These are phyloP conservation scores for Furcasterigmium furcatum DNA, from an alignment of 2,329 filamentous ascomycete genomes.

Conservation along the genomic window DNA sequence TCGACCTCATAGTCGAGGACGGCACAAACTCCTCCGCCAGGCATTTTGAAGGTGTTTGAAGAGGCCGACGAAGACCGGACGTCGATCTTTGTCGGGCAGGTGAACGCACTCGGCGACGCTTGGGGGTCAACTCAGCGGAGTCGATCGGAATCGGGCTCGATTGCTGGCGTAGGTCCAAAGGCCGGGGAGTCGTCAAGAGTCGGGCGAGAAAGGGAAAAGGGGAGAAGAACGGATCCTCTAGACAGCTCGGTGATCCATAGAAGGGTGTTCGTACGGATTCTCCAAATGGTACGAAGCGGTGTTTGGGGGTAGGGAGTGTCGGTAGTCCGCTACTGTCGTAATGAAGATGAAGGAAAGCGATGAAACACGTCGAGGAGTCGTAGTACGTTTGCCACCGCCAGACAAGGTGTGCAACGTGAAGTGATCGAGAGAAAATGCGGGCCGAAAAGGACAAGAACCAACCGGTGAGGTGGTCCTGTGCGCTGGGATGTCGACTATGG, in stretches of 20 bases:
- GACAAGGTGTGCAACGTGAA: too few species aligned
- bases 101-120: not conserved
- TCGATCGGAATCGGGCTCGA: not conserved
- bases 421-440: too few species aligned
- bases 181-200: conserved; percentile 1
- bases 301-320: not conserved
- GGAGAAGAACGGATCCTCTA: conserved; percentile 2
- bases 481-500: too few species aligned
- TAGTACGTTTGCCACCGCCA: too few species aligned
- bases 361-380: too few species aligned
- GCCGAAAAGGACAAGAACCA: too few species aligned
- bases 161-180: not conserved
- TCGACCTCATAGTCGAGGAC: conserved; percentile 97
- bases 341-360: too few species aligned
- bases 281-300: not conserved
- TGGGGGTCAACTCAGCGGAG: conserved; percentile 2
- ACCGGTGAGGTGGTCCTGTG: too few species aligned
- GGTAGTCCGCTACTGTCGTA: too few species aligned
- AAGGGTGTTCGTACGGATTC: not conserved
- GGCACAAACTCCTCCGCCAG: conserved; percentile 85
- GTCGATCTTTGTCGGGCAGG: conserved; percentile 32
- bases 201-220: conserved; percentile 1
- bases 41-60: conserved; percentile 45
- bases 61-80: conserved; percentile 35
- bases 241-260: not conserved